These are phyloP conservation scores for Huiozyma naganishii DNA, from an alignment of 805 yeast species.

Conservation along the genomic window DNA sequence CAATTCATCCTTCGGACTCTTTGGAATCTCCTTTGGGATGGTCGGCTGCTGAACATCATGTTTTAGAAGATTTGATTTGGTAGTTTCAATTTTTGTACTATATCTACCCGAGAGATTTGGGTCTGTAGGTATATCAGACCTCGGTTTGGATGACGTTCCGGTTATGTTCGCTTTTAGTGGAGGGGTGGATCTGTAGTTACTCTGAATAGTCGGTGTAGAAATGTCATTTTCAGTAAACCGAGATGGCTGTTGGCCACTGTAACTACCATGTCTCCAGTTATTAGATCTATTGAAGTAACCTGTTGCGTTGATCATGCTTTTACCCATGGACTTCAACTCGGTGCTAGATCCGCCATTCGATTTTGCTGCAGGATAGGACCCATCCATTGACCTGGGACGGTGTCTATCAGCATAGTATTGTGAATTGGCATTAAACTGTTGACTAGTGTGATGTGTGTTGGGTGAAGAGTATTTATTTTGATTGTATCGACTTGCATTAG, in stretches of 20 bases:
- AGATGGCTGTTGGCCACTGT: no score
- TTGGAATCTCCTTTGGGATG: no score
- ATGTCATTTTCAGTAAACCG: not conserved
- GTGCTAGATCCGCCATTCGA: no score
- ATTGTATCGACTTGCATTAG: not conserved
- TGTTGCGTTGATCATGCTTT: conserved; percentile 6
- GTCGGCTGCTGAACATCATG: no score
- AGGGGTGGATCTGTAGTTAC: not conserved
- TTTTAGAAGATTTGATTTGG: not conserved
- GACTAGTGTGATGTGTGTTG: not conserved
- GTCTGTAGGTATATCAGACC: not conserved
- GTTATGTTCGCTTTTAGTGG: not conserved
- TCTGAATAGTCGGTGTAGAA: not conserved
- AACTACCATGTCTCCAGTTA: conserved; percentile 9
- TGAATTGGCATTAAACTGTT: not conserved
- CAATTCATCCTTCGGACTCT: no score
- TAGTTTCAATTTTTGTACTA: not conserved
- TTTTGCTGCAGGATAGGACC: not conserved
- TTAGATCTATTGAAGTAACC: conserved; percentile 13
- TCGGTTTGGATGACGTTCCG: not conserved
- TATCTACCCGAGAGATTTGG: not conserved
- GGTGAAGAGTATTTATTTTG: not conserved
- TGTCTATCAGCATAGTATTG: conserved; percentile 3
- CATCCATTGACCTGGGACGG: conserved; percentile 16
- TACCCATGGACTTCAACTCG: no score